A percentile compares a stretch with the other conserved stretches of the same genome.
Evolutionary conservation across 2,329 filamentous ascomycete species (phyloP).

Genomic region (Fusarium metavorans): DNA sequence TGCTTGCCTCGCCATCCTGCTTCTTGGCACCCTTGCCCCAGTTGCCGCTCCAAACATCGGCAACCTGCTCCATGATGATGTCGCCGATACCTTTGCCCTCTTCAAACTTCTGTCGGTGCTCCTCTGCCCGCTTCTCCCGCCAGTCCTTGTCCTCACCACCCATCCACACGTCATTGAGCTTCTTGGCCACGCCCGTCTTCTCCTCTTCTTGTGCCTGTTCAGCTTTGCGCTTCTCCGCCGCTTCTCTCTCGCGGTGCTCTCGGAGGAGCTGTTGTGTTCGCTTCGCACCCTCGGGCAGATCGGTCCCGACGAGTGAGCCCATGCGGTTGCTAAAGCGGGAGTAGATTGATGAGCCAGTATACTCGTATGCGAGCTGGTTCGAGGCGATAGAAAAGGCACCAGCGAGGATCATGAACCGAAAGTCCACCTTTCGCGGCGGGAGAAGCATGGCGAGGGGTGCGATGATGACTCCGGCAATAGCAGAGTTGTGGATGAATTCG

Average conservation of each 20-base stretch:
- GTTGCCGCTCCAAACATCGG: constrained; percentile 63
- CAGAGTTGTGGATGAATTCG: constrained; percentile 59
- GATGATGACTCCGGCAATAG: constrained; percentile 61
- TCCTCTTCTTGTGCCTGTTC: constrained; percentile 41
- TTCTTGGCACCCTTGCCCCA: constrained; percentile 48
- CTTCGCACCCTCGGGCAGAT: constrained; percentile 68
- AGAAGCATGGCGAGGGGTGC: constrained; percentile 62
- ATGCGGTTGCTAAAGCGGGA: constrained; percentile 59
- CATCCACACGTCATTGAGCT: constrained; percentile 67
- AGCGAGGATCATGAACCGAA: constrained; percentile 63
- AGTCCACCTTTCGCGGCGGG: constrained; percentile 64
- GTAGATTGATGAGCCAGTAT: constrained; percentile 66
- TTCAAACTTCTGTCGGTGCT: constrained; percentile 65
- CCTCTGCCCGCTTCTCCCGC: constrained; percentile 63
- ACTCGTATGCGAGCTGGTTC: constrained; percentile 68
- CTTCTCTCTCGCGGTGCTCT: constrained; percentile 58
- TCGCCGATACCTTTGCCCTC: constrained; percentile 68
- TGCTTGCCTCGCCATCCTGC: constrained; percentile 41
- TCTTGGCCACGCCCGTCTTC: constrained; percentile 47
- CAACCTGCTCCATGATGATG: constrained; percentile 68
- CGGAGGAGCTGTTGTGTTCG: constrained; percentile 60
- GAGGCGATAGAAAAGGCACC: constrained; percentile 64
- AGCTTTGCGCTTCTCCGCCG: constrained; percentile 42
- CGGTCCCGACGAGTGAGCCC: constrained; percentile 59
- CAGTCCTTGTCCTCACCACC: constrained; percentile 67